Evolutionary conservation across 495 filamentous ascomycete species (phyloP), one percentile per base, ranked within the genome.

Genomic region (Darksidea phi): DNA sequence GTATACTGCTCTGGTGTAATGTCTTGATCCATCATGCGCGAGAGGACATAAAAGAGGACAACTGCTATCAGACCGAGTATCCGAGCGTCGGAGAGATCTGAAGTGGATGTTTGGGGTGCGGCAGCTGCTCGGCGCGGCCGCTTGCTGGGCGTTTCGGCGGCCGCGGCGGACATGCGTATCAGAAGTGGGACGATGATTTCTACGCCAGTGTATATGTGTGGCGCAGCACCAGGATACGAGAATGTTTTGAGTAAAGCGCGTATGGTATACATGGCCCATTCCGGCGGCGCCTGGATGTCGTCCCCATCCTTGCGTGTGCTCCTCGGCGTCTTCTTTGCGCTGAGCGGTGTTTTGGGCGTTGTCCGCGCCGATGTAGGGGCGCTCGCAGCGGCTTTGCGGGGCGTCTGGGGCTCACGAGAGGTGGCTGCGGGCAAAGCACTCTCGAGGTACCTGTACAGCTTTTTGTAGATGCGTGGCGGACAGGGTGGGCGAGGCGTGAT

Each of bases 401-500:
- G 66, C 7, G 66, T 66, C 15, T 61, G 37, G 1, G 66, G 62
- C 36, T 21, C 55, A 7, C 59, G 56, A 12, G 50, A 24, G 8
- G 64, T 50, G 45, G 73, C 75, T 21, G 72, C 65, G 3, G 83
- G 77, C 6, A 97, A 78, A 21, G 86, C 85, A 48, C 82, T 84
- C 54, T 93, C 85, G 47, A 98, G 84, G 70, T 90, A 90, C 41
- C 76, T 74, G 74, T 91, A 91, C 41, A 98, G 80, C 67, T 88
- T 89, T 67, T 88, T 88, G 76, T 97, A 98, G 26, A 87, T 79
- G 65, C 83, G 83, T 10, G 91, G 91, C 37, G 86, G 86, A 62
- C 91, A 88, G 15, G 94, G 95, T 6, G 94, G 90, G 17, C 84
- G 84, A 12, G 89, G 84, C 54, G 88, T 80, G 38, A 96, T 86